Conservation (phyloP, 495 filamentous ascomycete species). For the Penicillium bialowiezense region DNA sequence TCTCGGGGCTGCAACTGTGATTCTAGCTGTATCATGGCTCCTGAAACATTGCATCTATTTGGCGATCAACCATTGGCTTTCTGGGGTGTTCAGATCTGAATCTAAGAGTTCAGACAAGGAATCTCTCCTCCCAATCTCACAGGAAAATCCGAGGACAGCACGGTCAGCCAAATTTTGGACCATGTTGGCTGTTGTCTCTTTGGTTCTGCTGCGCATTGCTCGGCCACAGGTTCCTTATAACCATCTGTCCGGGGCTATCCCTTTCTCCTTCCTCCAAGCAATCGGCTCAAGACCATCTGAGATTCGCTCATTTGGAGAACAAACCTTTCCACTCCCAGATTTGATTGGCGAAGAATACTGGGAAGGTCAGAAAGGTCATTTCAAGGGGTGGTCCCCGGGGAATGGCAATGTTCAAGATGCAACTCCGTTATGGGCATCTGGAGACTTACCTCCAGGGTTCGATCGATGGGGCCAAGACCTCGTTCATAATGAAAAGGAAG, state of each 20-base stretch:
- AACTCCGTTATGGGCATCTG: conserved; percentile 17
- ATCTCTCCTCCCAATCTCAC: neutral
- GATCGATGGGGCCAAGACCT: conserved; percentile 8
- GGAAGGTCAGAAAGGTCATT: conserved; percentile 18
- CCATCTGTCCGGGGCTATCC: conserved; percentile 25
- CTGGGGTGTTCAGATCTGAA: conserved; percentile 1
- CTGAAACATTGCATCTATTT: conserved; percentile 8
- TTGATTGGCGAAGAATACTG: conserved; percentile 17
- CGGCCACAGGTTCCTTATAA: conserved; percentile 23
- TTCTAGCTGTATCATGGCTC: conserved; percentile 14
- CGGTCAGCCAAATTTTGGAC: conserved; percentile 11
- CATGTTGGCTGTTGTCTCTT: neutral
- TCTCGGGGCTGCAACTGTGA: conserved; percentile 8
- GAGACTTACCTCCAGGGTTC: conserved; percentile 18
- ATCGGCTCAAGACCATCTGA: neutral
- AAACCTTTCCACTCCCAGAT: conserved; percentile 18
- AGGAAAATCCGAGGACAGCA: neutral
- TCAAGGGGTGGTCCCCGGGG: conserved; percentile 22
- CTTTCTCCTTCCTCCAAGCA: conserved; percentile 19
- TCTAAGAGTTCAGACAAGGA: conserved; percentile 7
- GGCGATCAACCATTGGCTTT: conserved; percentile 13
- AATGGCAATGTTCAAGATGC: neutral
- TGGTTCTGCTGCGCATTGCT: conserved; percentile 10
- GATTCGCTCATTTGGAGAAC: neutral
- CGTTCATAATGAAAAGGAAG: neutral